Evolutionary conservation across 2,329 filamentous ascomycete species (phyloP).

Genomic region (Periconia sp.): DNA sequence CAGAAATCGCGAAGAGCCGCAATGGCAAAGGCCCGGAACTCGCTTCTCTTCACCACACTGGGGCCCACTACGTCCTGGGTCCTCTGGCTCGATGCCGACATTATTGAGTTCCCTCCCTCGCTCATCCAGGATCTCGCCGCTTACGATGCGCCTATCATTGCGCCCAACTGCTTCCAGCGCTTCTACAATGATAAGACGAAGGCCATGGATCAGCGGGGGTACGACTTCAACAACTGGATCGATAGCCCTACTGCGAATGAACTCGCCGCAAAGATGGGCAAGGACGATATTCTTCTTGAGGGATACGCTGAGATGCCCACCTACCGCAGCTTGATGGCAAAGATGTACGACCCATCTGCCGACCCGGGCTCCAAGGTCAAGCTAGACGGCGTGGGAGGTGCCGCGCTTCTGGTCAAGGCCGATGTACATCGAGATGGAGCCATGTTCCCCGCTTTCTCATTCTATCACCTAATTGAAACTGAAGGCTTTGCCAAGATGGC

Average conservation of each 20-base stretch:
- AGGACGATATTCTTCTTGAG: conserved; percentile 91
- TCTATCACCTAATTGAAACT: conserved; percentile 97
- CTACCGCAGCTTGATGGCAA: conserved; percentile 89
- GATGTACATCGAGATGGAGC: conserved; percentile 96
- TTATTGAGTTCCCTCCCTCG: conserved; percentile 82
- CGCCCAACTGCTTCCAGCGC: conserved; percentile 93
- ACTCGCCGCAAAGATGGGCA: conserved; percentile 79
- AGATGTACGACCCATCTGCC: conserved; percentile 64
- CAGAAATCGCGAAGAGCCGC: conserved; percentile 85
- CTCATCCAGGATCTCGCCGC: conserved; percentile 90
- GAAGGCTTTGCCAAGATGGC: conserved; percentile 99
- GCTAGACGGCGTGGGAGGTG: conserved; percentile 92
- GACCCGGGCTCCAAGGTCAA: conserved; percentile 69
- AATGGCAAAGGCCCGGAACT: conserved; percentile 94
- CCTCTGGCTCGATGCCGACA: conserved; percentile 91
- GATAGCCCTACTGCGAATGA: conserved; percentile 82
- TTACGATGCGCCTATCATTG: conserved; percentile 89
- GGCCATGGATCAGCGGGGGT: conserved; percentile 77
- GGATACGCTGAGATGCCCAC: conserved; percentile 94
- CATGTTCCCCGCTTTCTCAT: conserved; percentile 97
- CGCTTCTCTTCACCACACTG: conserved; percentile 91
- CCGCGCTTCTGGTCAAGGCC: conserved; percentile 90
- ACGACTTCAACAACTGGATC: conserved; percentile 98
- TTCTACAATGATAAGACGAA: conserved; percentile 74
- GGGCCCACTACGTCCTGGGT: conserved; percentile 94